Evolutionary conservation across 169 alveolate species (phyloP).

Genomic region (Plasmodium sp.): DNA sequence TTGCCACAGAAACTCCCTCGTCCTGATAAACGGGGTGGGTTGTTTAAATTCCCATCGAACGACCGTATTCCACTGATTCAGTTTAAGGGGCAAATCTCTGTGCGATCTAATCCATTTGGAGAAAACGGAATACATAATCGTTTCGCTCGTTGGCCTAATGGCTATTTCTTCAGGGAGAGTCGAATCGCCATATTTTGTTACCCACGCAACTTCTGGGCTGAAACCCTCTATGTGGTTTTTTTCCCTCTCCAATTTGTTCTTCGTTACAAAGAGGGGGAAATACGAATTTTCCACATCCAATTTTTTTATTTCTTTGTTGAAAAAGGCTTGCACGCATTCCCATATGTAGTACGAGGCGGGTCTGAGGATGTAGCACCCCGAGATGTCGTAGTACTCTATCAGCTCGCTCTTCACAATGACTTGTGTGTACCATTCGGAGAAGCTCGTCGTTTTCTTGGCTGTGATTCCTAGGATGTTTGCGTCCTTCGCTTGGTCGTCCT

Average conservation of each 20-base stretch:
- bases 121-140: constrained; percentile 99
- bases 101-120: constrained; percentile 99
- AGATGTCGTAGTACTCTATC: constrained; percentile 98
- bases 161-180: constrained; percentile 97
- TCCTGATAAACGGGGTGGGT: constrained; percentile 99
- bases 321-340: constrained; percentile 96
- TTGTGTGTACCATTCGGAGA: constrained; percentile 92
- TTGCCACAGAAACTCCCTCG: constrained; percentile 99
- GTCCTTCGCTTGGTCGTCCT: constrained; percentile 46
- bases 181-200: constrained; percentile 96
- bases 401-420: constrained; percentile 96
- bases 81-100: constrained; percentile 98
- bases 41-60: constrained; percentile 99
- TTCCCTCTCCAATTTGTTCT: constrained; percentile 96
- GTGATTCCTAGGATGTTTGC: constrained; percentile 83
- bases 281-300: constrained; percentile 92
- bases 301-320: constrained; percentile 92
- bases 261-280: constrained; percentile 97
- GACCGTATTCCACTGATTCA: constrained; percentile 98
- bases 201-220: constrained; percentile 99
- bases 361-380: constrained; percentile 99
- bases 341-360: constrained; percentile 98
- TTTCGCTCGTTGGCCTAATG: constrained; percentile 99
- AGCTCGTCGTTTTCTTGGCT: constrained; percentile 85
- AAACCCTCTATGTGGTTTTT: constrained; percentile 99